A percentile compares a stretch with the other conserved stretches of the same genome.
phyloP scores from a whole-genome alignment of 495 filamentous ascomycete genomes.

The Physcia stellaris region DNA sequence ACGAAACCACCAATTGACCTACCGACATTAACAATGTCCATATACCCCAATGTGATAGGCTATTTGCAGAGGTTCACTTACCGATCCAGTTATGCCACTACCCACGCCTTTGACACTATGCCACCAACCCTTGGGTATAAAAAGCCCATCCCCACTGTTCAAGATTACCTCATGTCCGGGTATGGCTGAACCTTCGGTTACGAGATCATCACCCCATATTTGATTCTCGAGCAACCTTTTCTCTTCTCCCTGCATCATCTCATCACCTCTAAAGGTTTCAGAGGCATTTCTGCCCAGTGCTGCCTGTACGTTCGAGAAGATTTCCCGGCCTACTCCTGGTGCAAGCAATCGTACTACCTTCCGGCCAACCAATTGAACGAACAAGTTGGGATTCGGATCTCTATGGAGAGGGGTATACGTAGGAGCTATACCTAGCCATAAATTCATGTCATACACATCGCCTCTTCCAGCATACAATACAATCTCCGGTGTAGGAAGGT shows the following conservation, averaged over 20 bases:
- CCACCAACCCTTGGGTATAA: slow-evolving; percentile 93
- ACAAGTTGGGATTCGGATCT: slow-evolving; percentile 90
- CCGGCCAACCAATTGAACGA: slow-evolving; percentile 63
- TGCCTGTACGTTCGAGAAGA: slow-evolving; percentile 46
- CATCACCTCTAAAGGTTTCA: slow-evolving; percentile 56
- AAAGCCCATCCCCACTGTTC: slow-evolving; percentile 56
- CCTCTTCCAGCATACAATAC: slow-evolving; percentile 47
- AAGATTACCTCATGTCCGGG: slow-evolving; percentile 45
- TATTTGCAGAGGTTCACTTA: slow-evolving; percentile 25
- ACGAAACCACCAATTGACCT: slow-evolving; percentile 93
- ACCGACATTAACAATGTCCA: slow-evolving; percentile 19
- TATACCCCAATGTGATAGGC: slow-evolving; percentile 2
- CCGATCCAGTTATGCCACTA: slow-evolving; percentile 48
- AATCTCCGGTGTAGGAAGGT: slow-evolving; percentile 54
- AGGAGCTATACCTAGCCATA: slow-evolving; percentile 79
- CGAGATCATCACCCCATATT: slow-evolving; percentile 46
- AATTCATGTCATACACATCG: slow-evolving; percentile 70
- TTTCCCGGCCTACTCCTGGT: slow-evolving; percentile 40
- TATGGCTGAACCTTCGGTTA: slow-evolving; percentile 14
- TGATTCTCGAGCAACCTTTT: slow-evolving; percentile 46
- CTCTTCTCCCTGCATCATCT: slow-evolving; percentile 83
- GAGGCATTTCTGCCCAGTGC: slow-evolving; percentile 31
- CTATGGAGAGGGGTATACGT: slow-evolving; percentile 83
- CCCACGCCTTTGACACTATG: slow-evolving; percentile 75
- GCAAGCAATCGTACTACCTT: slow-evolving; percentile 62